Base-by-base conservation (phyloP, 2,329 filamentous ascomycete genomes). In the Colletotrichum somersetense region DNA sequence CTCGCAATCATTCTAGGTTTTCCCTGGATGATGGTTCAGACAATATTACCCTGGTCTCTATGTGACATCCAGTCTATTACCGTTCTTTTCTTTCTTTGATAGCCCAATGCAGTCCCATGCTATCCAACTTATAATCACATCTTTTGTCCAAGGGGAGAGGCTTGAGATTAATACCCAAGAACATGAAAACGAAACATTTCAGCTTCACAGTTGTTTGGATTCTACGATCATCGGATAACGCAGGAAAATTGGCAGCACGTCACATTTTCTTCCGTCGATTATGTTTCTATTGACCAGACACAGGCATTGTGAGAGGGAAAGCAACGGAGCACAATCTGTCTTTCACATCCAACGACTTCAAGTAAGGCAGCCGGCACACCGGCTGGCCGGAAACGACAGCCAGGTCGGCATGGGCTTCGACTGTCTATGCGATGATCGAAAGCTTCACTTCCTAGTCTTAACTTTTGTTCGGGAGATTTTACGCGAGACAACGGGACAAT, bases 301-400 rank as follows among this genome's bases (percentile, higher is more conserved):
- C 56, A 33, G 33, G 44, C 23, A 52, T 33, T 56, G 12, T 8
- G 18, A 30, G 23, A 48, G 30, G 33, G 38, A 30, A 23, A 62
- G 5, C 8, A 38, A 20, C 38, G 50, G 50, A n/a, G 4, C n/a
- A 11, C 2, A 20, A 7, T 56, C 56, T 20, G 40, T 58, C 26
- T 35, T 58, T n/a, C n/a, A 11, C 46, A 30, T 10, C 48, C 12
- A 35, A 63, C 61, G 35, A 26, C 35, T 23, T 16, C n/a, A 14
- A 38, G 18, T 18, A n/a, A 18, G n/a, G 20, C 11, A 38, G 0
- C n/a, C 50, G 56, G 50, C 48, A 12, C 23, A 20, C 4, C 6
- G 2, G 42, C 18, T 50, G 57, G 57, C 68, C 64, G 64, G 44
- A 62, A 26, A 16, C 64, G 50, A 30, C 23, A 38, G 20, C 35